Evolutionary conservation across 176 grass and related monocot species (phyloP), one percentile per base, ranked within the genome.

Genomic region (Hordeum vulgare): DNA sequence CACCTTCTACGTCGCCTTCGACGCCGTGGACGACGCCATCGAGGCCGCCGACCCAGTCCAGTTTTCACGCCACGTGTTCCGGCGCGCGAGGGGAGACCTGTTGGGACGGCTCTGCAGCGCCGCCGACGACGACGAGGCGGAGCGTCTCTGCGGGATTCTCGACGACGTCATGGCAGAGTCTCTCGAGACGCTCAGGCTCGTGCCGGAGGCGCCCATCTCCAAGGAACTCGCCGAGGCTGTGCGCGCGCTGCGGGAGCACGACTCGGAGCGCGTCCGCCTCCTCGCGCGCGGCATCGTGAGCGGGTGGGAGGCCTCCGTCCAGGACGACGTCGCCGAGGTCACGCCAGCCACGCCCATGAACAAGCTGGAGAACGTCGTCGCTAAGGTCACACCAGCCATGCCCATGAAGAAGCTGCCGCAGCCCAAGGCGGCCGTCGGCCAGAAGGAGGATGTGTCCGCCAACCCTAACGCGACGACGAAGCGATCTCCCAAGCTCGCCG

Each of bases 111-210:
- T 85, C 12, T 33, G 63, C 51, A 5, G 18, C 63, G 26, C 53
- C 36, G 6, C 8, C 12, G 51, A 47, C 23, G 26, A 59, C 21
- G 64, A 4, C 8, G 11, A 17, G 25, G 83, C 74, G 21, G 64
- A 85, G 83, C 0, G 17, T 11, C 8, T 61, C 5, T 78, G 75
- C 75, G 5, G 0, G 26, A 7, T 78, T 24, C 85, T 86, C 8
- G 69, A 86, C 69, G 77, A 40, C 7, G 0, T 41, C 2, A 86
- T 86, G 84, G 36, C 10, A 3, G 68, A 86, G 58, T 54, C 70
- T 24, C 85, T 86, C 0, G 5, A 41, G 45, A 86, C 78, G 33
- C 69, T 86, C 8, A 20, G n/a, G 59, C 0, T 65, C 59, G 34
- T 66, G 14, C 18, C 77, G 8, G 40, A 1, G n/a, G 31, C 4